These are phyloP conservation scores for Acanthamoeba royreba DNA, from an alignment of 208 protist species.

Conservation along the genomic window DNA sequence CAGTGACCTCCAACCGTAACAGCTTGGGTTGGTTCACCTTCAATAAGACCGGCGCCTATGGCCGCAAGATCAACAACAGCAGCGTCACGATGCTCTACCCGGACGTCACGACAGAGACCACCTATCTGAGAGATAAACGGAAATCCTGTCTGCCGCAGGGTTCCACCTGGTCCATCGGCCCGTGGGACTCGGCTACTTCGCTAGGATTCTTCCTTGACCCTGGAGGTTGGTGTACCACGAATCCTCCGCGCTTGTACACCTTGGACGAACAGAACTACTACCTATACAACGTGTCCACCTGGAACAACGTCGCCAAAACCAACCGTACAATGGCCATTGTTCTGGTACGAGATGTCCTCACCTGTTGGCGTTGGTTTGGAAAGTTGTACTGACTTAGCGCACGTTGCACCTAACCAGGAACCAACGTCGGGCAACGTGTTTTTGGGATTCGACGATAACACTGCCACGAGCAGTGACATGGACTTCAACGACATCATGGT, in stretches of 20 bases:
- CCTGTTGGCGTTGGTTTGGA: background rate
- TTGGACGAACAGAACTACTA: too few relatives aligned
- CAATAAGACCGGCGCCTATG: background rate
- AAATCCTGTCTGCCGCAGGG: background rate
- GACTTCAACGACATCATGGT: background rate
- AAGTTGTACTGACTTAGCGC: background rate
- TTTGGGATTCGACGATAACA: background rate
- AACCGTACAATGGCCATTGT: background rate
- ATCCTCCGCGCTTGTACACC: too few relatives aligned
- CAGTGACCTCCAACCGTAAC: background rate
- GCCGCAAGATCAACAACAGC: background rate
- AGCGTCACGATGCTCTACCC: background rate
- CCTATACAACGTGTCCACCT: too few relatives aligned
- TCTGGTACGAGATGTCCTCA: background rate
- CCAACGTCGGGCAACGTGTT: background rate
- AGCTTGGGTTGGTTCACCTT: background rate
- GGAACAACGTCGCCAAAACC: background rate
- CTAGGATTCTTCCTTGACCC: background rate
- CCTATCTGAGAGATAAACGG: background rate
- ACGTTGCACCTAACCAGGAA: background rate
- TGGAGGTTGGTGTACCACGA: background rate
- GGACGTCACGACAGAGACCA: background rate
- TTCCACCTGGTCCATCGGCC: background rate
- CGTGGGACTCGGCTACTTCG: background rate
- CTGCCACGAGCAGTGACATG: background rate